A percentile compares a stretch with the other conserved stretches of the same genome.
Evolutionary conservation across 2,329 filamentous ascomycete genomes (phyloP).

Genomic region (Aspergillus sclerotialis): DNA sequence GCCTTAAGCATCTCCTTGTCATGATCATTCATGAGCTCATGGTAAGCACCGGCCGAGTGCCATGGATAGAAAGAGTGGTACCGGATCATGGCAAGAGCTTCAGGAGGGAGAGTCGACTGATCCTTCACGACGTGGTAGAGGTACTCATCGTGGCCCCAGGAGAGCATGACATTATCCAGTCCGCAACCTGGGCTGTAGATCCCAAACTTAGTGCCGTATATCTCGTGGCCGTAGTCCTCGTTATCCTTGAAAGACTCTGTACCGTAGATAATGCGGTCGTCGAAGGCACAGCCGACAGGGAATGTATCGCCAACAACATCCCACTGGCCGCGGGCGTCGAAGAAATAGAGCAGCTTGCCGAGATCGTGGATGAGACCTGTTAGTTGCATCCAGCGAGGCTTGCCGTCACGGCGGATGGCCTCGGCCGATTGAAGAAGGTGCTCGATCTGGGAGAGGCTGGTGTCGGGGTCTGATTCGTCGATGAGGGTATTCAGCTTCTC

Average conservation of each 20-base stretch:
- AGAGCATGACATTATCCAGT: conserved; percentile 80
- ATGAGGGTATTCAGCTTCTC: conserved; percentile 87
- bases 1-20: conserved; percentile 74
- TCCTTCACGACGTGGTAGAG: conserved; percentile 76
- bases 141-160: conserved; percentile 60
- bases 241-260: conserved; percentile 67
- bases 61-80: conserved; percentile 93
- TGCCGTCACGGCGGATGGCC: conserved; percentile 71
- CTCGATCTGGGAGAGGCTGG: conserved; percentile 78
- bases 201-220: conserved; percentile 69
- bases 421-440: conserved; percentile 84
- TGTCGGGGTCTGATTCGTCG: conserved; percentile 88
- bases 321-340: conserved; percentile 82
- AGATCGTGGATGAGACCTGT: conserved; percentile 43
- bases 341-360: conserved; percentile 42
- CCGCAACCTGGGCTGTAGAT: conserved; percentile 77
- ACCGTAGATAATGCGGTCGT: conserved; percentile 71
- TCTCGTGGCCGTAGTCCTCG: conserved; percentile 62
- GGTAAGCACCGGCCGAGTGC: conserved; percentile 76
- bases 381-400: conserved; percentile 43
- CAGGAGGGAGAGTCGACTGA: conserved; percentile 68
- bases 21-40: conserved; percentile 74
- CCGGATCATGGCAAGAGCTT: conserved; percentile 85
- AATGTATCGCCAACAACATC: conserved; percentile 69
- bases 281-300: conserved; percentile 43